These are phyloP conservation scores for Podaxis mareebaensis DNA, from an alignment of 768 basidiomycete species.

Conservation along the genomic window DNA sequence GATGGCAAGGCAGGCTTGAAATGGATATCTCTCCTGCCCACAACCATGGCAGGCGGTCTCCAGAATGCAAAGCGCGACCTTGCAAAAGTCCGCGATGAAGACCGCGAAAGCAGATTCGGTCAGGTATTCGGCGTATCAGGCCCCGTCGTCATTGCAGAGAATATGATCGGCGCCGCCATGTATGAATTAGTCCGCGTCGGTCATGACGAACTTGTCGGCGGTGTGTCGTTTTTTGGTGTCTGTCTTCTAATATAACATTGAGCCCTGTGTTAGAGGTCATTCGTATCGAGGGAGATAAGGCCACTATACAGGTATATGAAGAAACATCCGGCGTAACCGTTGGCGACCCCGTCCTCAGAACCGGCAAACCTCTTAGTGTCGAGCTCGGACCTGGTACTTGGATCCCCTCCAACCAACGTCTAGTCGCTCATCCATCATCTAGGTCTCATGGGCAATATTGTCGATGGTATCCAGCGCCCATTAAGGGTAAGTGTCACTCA, in stretches of 20 bases:
- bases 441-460: conserved; percentile 99
- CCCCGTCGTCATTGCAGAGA: conserved; percentile 95
- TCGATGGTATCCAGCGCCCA: conserved; percentile 95
- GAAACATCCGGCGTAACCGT: conserved; percentile 99
- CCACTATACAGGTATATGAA: conserved; percentile 98
- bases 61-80: conserved; percentile 88
- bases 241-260: conserved; percentile 5
- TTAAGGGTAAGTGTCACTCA: conserved; percentile 59
- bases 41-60: conserved; percentile 87
- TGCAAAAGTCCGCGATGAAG: conserved; percentile 87
- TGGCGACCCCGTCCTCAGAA: conserved; percentile 95
- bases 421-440: not conserved
- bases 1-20: not conserved
- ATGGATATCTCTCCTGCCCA: not conserved
- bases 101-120: conserved; percentile 83
- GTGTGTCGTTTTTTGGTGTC: conserved; percentile 41
- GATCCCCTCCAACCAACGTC: not conserved
- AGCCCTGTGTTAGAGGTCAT: conserved; percentile 79
- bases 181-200: conserved; percentile 98
- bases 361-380: conserved; percentile 96
- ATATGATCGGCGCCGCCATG: conserved; percentile 96
- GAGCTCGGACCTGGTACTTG: conserved; percentile 92
- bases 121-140: conserved; percentile 96
- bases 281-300: conserved; percentile 96
- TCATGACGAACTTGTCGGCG: conserved; percentile 97